These are phyloP conservation scores for Exophiala mesophila DNA, from an alignment of 2,329 filamentous ascomycete species.

Conservation along the genomic window DNA sequence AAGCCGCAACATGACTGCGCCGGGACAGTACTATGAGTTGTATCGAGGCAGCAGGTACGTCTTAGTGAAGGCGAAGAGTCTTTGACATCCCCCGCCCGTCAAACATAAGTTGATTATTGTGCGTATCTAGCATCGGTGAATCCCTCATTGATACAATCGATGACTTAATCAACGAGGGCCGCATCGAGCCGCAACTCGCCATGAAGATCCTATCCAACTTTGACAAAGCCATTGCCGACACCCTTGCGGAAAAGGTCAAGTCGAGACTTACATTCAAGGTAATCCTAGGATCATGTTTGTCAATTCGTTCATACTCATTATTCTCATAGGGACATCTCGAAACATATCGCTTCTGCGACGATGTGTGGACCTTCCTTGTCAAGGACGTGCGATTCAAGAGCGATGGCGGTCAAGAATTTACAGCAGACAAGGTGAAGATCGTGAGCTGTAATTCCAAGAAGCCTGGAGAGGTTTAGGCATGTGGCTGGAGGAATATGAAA, in stretches of 20 bases:
- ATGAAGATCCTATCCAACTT: constrained; percentile 98
- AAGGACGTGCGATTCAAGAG: constrained; percentile 99
- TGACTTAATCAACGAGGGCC: constrained; percentile 87
- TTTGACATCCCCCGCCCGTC: no score
- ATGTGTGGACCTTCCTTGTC: constrained; percentile 99
- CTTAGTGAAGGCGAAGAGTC: not conserved
- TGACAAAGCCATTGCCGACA: constrained; percentile 86
- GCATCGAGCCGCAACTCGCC: constrained; percentile 94
- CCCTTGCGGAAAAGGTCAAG: constrained; percentile 88
- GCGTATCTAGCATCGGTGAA: constrained; percentile 69
- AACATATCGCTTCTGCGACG: constrained; percentile 98
- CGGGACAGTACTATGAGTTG: constrained; percentile 73
- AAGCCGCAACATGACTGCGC: no score
- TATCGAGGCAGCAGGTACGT: constrained; percentile 94
- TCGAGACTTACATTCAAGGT: constrained; percentile 93
- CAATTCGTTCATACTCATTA: constrained; percentile 7
- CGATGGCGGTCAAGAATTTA: constrained; percentile 70
- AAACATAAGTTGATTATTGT: no score
- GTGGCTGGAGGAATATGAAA: no score
- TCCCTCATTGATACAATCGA: constrained; percentile 95
- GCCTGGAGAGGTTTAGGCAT: constrained; percentile 50
- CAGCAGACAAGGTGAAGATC: constrained; percentile 94
- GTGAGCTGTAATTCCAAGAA: constrained; percentile 94
- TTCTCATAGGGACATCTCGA: constrained; percentile 76
- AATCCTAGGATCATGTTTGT: no score